Evolutionary conservation across 2,329 filamentous ascomycete genomes (phyloP).

Genomic region (Sarocladium strictum): DNA sequence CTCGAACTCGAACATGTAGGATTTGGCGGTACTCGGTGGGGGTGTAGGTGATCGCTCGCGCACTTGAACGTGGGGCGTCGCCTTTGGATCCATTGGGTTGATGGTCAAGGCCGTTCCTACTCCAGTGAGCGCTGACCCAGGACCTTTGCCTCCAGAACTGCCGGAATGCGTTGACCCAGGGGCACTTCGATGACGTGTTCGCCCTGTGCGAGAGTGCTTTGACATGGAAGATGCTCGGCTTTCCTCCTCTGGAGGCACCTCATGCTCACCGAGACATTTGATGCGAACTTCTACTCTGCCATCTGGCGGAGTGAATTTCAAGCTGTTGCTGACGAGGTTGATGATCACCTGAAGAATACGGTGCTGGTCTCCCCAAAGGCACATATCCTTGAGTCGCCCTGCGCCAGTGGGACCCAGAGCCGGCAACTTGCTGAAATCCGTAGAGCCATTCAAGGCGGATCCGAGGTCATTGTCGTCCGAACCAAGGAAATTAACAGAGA

Average conservation of each 20-base stretch:
- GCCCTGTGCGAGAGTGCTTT: conserved; percentile 34
- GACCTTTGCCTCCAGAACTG: conserved; percentile 27
- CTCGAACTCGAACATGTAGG: conserved; percentile 78
- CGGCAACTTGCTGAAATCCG: conserved; percentile 34
- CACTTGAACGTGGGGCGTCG: conserved; percentile 38
- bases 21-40: conserved; percentile 55
- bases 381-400: conserved; percentile 74
- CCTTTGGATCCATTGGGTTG: conserved; percentile 55
- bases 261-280: conserved; percentile 60
- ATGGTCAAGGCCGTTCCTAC: conserved; percentile 51
- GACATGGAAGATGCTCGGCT: conserved; percentile 50
- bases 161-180: conserved; percentile 46
- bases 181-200: conserved; percentile 39
- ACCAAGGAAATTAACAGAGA: conserved; percentile 62
- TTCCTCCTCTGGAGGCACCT: conserved; percentile 25
- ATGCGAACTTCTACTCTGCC: conserved; percentile 74
- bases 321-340: conserved; percentile 83
- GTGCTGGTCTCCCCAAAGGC: conserved; percentile 88
- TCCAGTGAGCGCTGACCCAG: conserved; percentile 19
- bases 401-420: conserved; percentile 59
- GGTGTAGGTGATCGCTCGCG: conserved; percentile 54
- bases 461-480: conserved; percentile 18
- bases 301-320: conserved; percentile 80
- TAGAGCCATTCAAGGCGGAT: conserved; percentile 20
- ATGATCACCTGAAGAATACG: conserved; percentile 89